phyloP scores from a whole-genome alignment of 768 basidiomycete species.

The Pleurotus salmoneostramineus region DNA sequence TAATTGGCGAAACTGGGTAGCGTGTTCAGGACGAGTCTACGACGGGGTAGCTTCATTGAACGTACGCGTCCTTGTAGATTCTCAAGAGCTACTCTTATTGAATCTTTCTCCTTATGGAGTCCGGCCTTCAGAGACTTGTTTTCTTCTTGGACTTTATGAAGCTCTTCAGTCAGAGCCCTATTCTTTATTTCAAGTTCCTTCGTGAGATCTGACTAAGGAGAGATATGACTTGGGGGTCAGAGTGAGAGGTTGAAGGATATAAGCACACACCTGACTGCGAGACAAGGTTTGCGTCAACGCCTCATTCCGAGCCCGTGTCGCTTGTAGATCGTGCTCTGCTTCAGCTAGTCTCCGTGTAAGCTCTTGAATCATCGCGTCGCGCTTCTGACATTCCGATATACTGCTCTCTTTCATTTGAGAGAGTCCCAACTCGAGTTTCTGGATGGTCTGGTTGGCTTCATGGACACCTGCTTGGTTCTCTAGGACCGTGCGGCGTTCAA shows the following conservation, averaged over 20 bases:
- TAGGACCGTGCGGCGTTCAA: conserved; percentile 18
- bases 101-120: neutral
- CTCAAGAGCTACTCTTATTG: neutral
- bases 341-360: neutral
- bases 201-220: neutral
- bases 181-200: neutral
- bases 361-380: neutral
- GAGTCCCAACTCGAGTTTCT: conserved; percentile 28
- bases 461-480: conserved; percentile 30
- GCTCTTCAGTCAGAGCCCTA: neutral
- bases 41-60: neutral
- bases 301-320: neutral
- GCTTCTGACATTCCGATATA: neutral
- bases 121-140: neutral
- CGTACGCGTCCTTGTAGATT: conserved; percentile 1
- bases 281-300: neutral
- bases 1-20: conserved; percentile 1
- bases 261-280: neutral
- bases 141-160: neutral
- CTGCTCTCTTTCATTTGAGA: neutral
- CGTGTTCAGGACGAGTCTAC: neutral
- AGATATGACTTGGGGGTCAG: neutral
- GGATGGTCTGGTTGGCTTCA: conserved; percentile 28
- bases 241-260: neutral
- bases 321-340: neutral